A percentile compares a stretch with the other conserved stretches of the same genome.
Evolutionary conservation across 306 rosid genomes (phyloP).

Genomic region (Herpetospermum pedunculosum): DNA sequence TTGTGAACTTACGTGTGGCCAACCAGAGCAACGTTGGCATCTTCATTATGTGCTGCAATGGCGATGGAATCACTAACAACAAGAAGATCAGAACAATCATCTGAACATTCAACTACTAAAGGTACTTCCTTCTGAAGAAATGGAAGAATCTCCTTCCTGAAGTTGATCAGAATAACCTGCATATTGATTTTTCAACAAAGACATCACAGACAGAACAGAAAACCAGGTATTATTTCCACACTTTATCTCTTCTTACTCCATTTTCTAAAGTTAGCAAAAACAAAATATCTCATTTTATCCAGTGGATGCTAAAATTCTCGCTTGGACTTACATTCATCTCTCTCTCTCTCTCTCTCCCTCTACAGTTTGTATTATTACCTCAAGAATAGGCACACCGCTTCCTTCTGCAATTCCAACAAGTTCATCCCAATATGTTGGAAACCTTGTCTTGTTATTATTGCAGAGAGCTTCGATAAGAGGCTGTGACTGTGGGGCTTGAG

Average conservation of each 20-base stretch:
- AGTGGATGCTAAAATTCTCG: neutral
- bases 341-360: neutral
- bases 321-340: neutral
- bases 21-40: slow-evolving; percentile 58
- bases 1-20: slow-evolving; percentile 55
- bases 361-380: slow-evolving; percentile 25
- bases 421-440: slow-evolving; percentile 65
- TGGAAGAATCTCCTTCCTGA: slow-evolving; percentile 76
- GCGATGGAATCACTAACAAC: slow-evolving; percentile 59
- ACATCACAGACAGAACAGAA: neutral
- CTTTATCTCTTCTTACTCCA: neutral
- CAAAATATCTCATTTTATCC: neutral
- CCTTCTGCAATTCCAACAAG: slow-evolving; percentile 57
- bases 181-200: slow-evolving; percentile 1
- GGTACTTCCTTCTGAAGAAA: slow-evolving; percentile 35
- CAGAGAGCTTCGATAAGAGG: slow-evolving; percentile 41
- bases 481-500: slow-evolving; percentile 32
- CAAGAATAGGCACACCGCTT: slow-evolving; percentile 55
- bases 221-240: neutral
- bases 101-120: slow-evolving; percentile 19
- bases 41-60: slow-evolving; percentile 81
- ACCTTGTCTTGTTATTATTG: slow-evolving; percentile 33
- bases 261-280: neutral
- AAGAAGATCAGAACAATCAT: slow-evolving; percentile 77
- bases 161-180: slow-evolving; percentile 66